Base-by-base conservation (phyloP, 768 basidiomycete species). In the Coprinopsis marcescibilis region DNA sequence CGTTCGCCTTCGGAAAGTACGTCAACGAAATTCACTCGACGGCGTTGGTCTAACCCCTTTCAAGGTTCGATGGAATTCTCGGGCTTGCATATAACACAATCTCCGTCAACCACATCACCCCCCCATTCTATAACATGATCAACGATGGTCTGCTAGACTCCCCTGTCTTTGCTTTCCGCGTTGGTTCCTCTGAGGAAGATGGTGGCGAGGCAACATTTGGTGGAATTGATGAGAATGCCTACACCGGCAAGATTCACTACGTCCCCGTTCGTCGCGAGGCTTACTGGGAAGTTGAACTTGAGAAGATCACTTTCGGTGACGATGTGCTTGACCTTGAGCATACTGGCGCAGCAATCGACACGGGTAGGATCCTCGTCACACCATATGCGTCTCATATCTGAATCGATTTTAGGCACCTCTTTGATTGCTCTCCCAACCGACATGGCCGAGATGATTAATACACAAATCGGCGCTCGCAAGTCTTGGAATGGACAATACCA, bases 271-370 rank as follows among this genome's bases (percentile, higher is more conserved):
- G 94, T 57, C 81, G 91, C 57, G 92, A 89, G 76, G 96, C 91
- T 3, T 98, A 96, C 69, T 96, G 94, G 94, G 95, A 98, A 67
- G 91, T 98, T 37, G 92, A 96, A 63, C 84, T 99, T 21, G 75
- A 89, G 68, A 83, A 83, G 63, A 73, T 99, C 51, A 57, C 69
- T 3, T 94, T 99, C 47, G 96, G 94, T 39, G 73, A 83, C 35
- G 95, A 98, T 38, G 78, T 72, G 32, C 77, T 98, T 36, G 91
- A 97, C 54, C 77, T 98, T 12, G 90, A 95, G 54, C 85, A 83
- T 70, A 95, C 96, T 46, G 94, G 94, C 35, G 89, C 90, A 57
- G 89, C 90, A 34, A 92, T 92, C 50, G 89, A 92, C 58, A 92
- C 89, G 14, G 89, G 89, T 85, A 29, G 45, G 60, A 54, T 10